A percentile compares a stretch with the other conserved stretches of the same genome.
Conservation (phyloP, 73 alveolate genomes). For the Paramecium biaurelia region DNA sequence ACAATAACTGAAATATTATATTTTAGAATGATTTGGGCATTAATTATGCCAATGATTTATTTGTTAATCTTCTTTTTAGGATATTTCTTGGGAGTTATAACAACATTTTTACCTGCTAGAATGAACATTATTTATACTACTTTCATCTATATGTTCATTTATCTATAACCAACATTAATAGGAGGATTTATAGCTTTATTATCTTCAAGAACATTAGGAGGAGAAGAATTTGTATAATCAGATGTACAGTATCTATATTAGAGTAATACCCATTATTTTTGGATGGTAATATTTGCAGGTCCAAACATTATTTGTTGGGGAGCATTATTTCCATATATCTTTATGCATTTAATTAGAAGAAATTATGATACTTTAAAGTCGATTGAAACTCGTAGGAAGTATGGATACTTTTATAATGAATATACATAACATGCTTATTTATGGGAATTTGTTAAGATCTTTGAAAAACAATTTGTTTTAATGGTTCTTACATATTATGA, state of each 20-base stretch:
- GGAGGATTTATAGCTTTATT: conserved; percentile 28
- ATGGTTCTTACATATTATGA: conserved; percentile 32
- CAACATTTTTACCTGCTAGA: background rate
- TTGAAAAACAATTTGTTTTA: conserved; percentile 26
- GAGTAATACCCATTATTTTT: background rate
- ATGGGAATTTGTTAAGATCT: conserved; percentile 65
- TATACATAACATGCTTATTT: conserved; percentile 43
- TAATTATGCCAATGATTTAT: conserved; percentile 35
- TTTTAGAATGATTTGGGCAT: conserved; percentile 56
- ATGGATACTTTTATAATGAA: conserved; percentile 53
- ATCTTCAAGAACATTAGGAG: conserved; percentile 36
- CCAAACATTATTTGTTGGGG: conserved; percentile 44
- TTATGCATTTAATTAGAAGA: background rate
- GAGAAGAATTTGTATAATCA: background rate
- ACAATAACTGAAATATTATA: background rate
- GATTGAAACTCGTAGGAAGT: background rate
- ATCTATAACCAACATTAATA: conserved; percentile 33
- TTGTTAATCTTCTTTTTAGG: background rate
- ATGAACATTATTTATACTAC: conserved; percentile 18
- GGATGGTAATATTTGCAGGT: background rate
- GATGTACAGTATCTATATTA: conserved; percentile 20
- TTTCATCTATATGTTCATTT: conserved; percentile 1
- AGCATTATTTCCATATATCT: background rate
- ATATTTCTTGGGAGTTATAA: background rate
- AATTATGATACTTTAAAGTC: background rate